Evolutionary conservation across 768 basidiomycete genomes (phyloP).

Genomic region (Lactarius hengduanensis): DNA sequence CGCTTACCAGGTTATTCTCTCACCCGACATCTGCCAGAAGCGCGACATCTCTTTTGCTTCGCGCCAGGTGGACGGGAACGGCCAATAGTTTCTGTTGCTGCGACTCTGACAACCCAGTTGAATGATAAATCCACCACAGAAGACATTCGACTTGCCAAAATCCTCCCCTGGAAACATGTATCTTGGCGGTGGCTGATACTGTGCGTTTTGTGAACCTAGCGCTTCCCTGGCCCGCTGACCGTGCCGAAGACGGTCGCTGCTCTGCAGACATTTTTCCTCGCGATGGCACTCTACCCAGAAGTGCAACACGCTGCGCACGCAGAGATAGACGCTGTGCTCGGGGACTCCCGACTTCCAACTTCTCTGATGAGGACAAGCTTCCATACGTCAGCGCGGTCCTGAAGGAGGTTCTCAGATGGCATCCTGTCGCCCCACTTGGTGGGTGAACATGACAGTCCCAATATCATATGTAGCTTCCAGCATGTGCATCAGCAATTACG

Average conservation of each 20-base stretch:
- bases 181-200: conserved; percentile 19
- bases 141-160: not conserved
- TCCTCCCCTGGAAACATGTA: conserved; percentile 3
- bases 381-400: conserved; percentile 41
- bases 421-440: conserved; percentile 29
- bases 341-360: conserved; percentile 36
- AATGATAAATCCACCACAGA: not conserved
- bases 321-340: conserved; percentile 41
- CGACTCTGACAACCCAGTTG: not conserved
- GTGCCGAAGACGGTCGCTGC: conserved; percentile 21
- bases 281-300: conserved; percentile 29
- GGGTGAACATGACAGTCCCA: not conserved
- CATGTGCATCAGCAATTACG: conserved; percentile 30
- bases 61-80: not conserved
- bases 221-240: not conserved
- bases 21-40: not conserved
- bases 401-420: conserved; percentile 41
- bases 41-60: not conserved
- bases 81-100: conserved; percentile 1
- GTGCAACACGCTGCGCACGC: conserved; percentile 33
- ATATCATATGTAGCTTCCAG: not conserved
- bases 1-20: not conserved
- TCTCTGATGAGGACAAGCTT: conserved; percentile 37
- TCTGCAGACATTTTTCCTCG: conserved; percentile 20
- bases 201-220: conserved; percentile 16